Percentiles rank a stretch among this genome's conserved stretches.
These are phyloP conservation scores for Paramecium caudatum DNA, from an alignment of 73 alveolate genomes.

Conservation along the genomic window DNA sequence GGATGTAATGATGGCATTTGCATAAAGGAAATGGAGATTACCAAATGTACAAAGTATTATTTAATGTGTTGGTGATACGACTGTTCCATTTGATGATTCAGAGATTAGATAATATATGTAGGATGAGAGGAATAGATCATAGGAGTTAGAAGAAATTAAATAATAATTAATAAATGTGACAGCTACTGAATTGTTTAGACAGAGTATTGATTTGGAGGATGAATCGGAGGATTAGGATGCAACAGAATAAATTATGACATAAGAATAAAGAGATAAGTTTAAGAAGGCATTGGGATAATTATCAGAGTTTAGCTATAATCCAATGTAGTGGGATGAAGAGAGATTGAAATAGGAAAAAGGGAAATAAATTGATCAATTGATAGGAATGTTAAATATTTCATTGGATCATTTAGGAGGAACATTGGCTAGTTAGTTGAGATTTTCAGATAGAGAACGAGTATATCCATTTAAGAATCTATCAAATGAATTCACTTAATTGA, in stretches of 20 bases:
- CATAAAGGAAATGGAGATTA: conserved; percentile 63
- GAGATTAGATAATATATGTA: background rate
- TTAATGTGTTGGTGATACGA: conserved; percentile 27
- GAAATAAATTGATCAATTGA: background rate
- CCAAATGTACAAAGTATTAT: conserved; percentile 32
- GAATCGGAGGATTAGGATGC: background rate
- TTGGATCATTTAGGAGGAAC: conserved; percentile 47
- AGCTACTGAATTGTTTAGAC: background rate
- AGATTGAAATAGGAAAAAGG: conserved; percentile 33
- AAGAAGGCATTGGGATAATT: conserved; percentile 37
- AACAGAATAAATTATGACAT: conserved; percentile 30
- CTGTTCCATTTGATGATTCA: background rate
- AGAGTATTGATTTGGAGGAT: background rate
- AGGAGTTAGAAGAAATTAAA: background rate
- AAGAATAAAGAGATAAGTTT: background rate
- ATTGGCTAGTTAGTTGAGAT: conserved; percentile 2
- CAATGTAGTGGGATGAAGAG: conserved; percentile 48
- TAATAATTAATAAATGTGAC: background rate
- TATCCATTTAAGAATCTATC: conserved; percentile 10
- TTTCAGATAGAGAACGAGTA: conserved; percentile 45
- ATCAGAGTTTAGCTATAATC: conserved; percentile 50
- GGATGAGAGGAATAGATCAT: background rate
- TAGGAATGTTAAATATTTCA: conserved; percentile 36
- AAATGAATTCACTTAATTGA: background rate
- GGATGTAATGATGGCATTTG: conserved; percentile 60